phyloP scores from a whole-genome alignment of 2,329 filamentous ascomycete species.

The Aspergillus sp. region DNA sequence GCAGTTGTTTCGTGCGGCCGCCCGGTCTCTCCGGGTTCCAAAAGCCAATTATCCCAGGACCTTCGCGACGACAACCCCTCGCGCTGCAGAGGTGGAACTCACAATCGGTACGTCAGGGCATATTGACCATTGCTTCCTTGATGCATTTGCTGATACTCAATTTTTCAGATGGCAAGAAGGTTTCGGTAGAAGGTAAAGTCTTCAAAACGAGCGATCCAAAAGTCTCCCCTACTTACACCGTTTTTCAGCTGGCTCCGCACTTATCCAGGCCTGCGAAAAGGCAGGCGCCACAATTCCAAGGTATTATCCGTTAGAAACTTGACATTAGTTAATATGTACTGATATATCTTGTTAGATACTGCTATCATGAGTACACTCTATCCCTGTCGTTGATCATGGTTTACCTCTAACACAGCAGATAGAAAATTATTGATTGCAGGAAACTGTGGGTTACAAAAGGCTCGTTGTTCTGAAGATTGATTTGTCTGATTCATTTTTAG shows the following conservation, averaged over 20 bases:
- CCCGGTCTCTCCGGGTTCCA: slow-evolving; percentile 50
- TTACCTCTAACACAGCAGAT: slow-evolving; percentile 21
- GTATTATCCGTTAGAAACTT: slow-evolving; percentile 36
- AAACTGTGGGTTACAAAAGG: slow-evolving; percentile 60
- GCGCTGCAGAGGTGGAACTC: slow-evolving; percentile 90
- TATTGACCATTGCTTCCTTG: slow-evolving; percentile 49
- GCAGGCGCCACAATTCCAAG: slow-evolving; percentile 84
- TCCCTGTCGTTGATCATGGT: slow-evolving; percentile 13
- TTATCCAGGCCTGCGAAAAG: slow-evolving; percentile 99
- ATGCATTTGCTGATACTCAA: slow-evolving; percentile 42
- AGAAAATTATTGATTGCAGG: slow-evolving; percentile 98
- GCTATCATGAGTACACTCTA: slow-evolving; percentile 84
- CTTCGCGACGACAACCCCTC: slow-evolving; percentile 74
- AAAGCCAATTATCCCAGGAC: slow-evolving; percentile 62
- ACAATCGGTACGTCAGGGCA: slow-evolving; percentile 68
- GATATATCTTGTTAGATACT: slow-evolving; percentile 64
- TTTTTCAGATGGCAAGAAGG: slow-evolving; percentile 84
- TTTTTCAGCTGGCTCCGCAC: slow-evolving; percentile 76
- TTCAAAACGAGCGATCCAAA: background rate
- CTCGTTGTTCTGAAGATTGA: background rate
- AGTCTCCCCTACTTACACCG: slow-evolving; percentile 17
- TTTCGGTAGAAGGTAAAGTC: slow-evolving; percentile 84
- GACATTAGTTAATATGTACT: slow-evolving; percentile 3
- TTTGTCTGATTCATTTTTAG: slow-evolving; percentile 18
- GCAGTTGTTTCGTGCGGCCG: slow-evolving; percentile 59